Conservation (phyloP, 2,329 filamentous ascomycete genomes). For the Parastagonospora nodorum region DNA sequence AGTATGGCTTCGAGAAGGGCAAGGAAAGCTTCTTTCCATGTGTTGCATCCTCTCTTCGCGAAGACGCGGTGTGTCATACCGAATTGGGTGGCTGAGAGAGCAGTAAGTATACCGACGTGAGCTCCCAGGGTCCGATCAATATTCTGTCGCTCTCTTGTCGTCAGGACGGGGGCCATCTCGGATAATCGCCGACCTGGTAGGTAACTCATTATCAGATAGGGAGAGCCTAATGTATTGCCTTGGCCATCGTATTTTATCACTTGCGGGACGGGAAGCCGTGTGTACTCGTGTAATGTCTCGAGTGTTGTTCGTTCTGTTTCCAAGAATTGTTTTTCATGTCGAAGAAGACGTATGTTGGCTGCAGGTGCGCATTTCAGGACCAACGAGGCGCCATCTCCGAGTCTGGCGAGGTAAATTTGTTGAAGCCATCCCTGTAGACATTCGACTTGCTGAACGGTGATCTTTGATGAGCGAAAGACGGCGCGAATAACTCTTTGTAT, state of each 20-base stretch:
- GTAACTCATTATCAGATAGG: conserved; percentile 42
- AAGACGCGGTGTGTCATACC: conserved; percentile 57
- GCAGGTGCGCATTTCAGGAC: conserved; percentile 50
- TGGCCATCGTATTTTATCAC: conserved; percentile 47
- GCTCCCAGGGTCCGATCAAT: conserved; percentile 50
- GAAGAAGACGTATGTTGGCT: conserved; percentile 45
- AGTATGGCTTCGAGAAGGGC: conserved; percentile 58
- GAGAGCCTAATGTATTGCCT: conserved; percentile 32
- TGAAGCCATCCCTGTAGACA: conserved; percentile 44
- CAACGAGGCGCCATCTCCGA: conserved; percentile 46
- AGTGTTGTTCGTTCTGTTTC: conserved; percentile 48
- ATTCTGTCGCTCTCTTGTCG: conserved; percentile 37
- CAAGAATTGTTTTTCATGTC: conserved; percentile 50
- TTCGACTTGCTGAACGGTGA: conserved; percentile 42
- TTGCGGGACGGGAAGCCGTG: conserved; percentile 45
- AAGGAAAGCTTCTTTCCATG: conserved; percentile 61
- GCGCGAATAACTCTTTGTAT: conserved; percentile 42
- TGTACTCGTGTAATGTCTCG: conserved; percentile 43
- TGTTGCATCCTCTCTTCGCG: conserved; percentile 50
- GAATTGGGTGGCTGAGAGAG: conserved; percentile 55
- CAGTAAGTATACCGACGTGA: conserved; percentile 50
- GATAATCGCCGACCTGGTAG: conserved; percentile 42
- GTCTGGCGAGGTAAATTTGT: conserved; percentile 49
- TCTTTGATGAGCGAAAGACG: conserved; percentile 38
- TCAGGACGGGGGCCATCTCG: conserved; percentile 38